These are phyloP conservation scores for Xylaria palmicola DNA, from an alignment of 495 filamentous ascomycete species.

Conservation along the genomic window DNA sequence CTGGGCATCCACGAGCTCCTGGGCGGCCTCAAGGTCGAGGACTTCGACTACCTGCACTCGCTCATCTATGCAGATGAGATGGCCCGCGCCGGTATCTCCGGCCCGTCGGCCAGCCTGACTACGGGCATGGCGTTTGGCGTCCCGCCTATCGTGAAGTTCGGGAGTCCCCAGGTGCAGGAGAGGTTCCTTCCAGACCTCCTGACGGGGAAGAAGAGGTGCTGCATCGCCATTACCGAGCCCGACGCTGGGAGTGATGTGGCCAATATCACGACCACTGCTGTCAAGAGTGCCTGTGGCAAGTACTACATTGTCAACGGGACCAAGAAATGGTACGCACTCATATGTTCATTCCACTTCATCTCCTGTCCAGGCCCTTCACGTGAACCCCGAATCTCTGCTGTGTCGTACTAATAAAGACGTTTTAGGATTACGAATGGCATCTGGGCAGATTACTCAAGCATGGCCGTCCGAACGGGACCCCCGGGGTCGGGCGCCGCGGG, in stretches of 20 bases:
- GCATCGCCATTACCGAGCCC: constrained; percentile 79
- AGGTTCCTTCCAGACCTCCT: constrained; percentile 64
- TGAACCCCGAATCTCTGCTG: no score
- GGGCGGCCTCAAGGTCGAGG: constrained; percentile 66
- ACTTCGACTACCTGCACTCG: constrained; percentile 72
- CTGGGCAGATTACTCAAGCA: constrained; percentile 69
- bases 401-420: not conserved
- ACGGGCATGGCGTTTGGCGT: constrained; percentile 71
- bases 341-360: not conserved
- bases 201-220: constrained; percentile 62
- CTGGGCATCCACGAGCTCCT: constrained; percentile 64
- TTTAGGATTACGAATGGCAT: constrained; percentile 74
- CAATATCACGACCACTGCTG: constrained; percentile 65
- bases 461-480: constrained; percentile 74
- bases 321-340: constrained; percentile 76
- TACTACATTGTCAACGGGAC: constrained; percentile 70
- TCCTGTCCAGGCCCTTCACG: no score
- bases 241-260: constrained; percentile 71
- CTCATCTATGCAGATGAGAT: constrained; percentile 71
- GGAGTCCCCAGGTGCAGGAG: constrained; percentile 58
- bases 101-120: constrained; percentile 59
- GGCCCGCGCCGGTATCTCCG: constrained; percentile 61
- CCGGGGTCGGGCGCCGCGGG: constrained; percentile 57
- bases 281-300: constrained; percentile 53
- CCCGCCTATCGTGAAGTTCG: constrained; percentile 69